Conservation (phyloP, 305 asterid genomes). For the Coffea humblotiana region DNA sequence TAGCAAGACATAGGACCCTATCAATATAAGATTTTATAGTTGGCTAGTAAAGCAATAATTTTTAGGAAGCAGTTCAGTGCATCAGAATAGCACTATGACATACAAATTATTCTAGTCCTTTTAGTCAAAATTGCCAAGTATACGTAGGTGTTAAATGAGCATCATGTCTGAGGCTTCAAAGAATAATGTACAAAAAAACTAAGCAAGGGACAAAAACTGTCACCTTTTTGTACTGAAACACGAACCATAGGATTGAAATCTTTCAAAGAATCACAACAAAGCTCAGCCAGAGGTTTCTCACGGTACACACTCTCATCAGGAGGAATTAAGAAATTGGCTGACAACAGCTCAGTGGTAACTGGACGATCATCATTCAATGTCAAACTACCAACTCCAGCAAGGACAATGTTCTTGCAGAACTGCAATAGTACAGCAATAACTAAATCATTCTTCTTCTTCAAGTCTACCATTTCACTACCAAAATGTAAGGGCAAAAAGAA, state of each 20-base stretch:
- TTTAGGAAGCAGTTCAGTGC: no score
- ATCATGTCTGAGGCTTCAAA: neutral
- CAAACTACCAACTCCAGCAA: conserved; percentile 97
- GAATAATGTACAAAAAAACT: neutral
- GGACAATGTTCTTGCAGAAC: conserved; percentile 96
- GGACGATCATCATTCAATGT: conserved; percentile 77
- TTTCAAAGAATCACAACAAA: conserved; percentile 31
- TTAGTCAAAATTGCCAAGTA: neutral
- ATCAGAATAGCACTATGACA: neutral
- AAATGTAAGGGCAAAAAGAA: neutral
- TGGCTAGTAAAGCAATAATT: no score
- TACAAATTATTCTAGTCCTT: neutral
- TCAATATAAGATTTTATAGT: no score
- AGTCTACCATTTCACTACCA: neutral
- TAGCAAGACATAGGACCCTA: no score
- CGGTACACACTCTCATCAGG: conserved; percentile 38
- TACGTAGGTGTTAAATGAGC: neutral
- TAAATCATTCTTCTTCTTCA: conserved; percentile 1
- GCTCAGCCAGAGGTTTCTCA: conserved; percentile 73
- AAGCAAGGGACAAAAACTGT: neutral
- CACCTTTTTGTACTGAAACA: conserved; percentile 29
- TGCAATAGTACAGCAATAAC: conserved; percentile 32
- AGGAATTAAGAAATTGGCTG: conserved; percentile 80
- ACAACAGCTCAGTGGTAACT: conserved; percentile 63
- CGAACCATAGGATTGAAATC: conserved; percentile 36